phyloP scores from a whole-genome alignment of 2,329 filamentous ascomycete genomes.

The Ophiocordyceps robertsii region DNA sequence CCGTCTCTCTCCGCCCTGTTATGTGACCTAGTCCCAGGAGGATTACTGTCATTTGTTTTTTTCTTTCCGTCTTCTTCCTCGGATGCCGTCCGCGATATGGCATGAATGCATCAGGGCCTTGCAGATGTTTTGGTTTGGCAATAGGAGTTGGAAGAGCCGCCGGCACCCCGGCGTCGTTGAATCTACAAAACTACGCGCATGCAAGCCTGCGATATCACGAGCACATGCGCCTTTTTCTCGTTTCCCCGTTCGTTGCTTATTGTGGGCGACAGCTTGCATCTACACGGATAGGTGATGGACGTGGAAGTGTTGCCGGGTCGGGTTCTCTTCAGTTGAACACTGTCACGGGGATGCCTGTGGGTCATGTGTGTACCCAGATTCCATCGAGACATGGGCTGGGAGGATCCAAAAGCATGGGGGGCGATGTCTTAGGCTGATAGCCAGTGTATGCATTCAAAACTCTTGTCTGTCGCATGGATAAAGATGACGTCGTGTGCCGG shows the following conservation, averaged over 20 bases:
- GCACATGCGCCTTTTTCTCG: not conserved
- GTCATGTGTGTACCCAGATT: too few relatives aligned
- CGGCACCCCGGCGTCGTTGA: not conserved
- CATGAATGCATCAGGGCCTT: slow-evolving; percentile 1
- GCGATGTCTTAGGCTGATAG: too few relatives aligned
- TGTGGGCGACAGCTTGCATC: too few relatives aligned
- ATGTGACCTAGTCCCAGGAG: not conserved
- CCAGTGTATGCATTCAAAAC: too few relatives aligned
- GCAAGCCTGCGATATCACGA: not conserved
- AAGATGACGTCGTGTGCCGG: too few relatives aligned
- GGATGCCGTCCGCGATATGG: slow-evolving; percentile 1
- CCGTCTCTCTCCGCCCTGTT: not conserved
- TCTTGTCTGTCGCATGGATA: too few relatives aligned
- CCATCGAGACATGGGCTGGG: too few relatives aligned
- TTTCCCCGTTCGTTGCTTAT: not conserved
- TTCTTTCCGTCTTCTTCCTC: slow-evolving; percentile 1
- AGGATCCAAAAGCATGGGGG: too few relatives aligned
- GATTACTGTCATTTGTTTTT: not conserved
- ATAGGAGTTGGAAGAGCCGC: slow-evolving; percentile 3
- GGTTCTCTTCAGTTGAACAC: too few relatives aligned
- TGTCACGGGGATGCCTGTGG: too few relatives aligned
- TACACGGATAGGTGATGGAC: too few relatives aligned
- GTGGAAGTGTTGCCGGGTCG: too few relatives aligned
- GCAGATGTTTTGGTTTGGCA: slow-evolving; percentile 1
- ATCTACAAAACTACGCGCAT: slow-evolving; percentile 1